These are phyloP conservation scores for Pseudogymnoascus sp. DNA, from an alignment of 2,329 filamentous ascomycete species.

Conservation along the genomic window DNA sequence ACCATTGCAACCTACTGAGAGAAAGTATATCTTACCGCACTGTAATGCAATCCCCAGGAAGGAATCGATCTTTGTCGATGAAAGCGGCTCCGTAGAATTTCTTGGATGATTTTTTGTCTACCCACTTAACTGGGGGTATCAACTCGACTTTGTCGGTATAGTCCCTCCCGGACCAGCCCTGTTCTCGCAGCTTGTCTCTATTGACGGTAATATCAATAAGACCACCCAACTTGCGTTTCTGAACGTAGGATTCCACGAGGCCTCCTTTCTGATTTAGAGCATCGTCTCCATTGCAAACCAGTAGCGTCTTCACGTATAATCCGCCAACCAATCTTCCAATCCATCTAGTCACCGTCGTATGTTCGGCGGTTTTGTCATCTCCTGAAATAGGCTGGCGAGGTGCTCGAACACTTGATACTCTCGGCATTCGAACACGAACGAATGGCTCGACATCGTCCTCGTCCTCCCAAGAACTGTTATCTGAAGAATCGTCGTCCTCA, in stretches of 20 bases:
- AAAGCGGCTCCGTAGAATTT: neutral
- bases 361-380: neutral
- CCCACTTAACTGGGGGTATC: neutral
- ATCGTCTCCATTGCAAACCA: conserved; percentile 4
- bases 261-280: conserved; percentile 5
- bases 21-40: neutral
- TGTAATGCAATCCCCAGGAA: neutral
- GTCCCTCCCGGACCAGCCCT: neutral
- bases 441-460: neutral
- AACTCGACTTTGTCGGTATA: neutral
- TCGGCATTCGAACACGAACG: neutral
- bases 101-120: neutral
- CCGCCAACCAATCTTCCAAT: conserved; percentile 6
- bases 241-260: neutral
- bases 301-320: conserved; percentile 7
- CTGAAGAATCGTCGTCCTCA: neutral
- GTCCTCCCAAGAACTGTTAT: neutral
- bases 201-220: conserved; percentile 8
- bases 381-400: neutral
- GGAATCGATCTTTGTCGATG: neutral
- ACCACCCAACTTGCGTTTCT: neutral
- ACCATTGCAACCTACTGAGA: neutral
- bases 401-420: neutral
- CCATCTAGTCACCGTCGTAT: conserved; percentile 7
- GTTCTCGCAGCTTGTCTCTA: conserved; percentile 4